Base-by-base conservation (phyloP, 257 asterid genomes). In the Gentiana straminea region DNA sequence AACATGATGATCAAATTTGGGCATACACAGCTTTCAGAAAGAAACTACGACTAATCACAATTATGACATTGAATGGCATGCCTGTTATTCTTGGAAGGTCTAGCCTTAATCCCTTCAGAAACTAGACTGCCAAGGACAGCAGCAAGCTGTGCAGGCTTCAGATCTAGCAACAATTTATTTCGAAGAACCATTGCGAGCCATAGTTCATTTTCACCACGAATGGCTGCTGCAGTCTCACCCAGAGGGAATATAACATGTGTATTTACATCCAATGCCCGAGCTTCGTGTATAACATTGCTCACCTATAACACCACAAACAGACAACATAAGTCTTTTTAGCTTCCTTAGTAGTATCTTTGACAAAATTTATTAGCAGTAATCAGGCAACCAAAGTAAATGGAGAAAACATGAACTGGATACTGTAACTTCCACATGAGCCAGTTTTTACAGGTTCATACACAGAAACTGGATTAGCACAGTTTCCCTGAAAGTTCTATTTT, bases 141-240 rank as follows among this genome's bases (percentile, higher is more conserved):
- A 78, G 98, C 98, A 75, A 92, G 94, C 77, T 92, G 94, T 68
- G 97, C 89, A 57, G 97, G 98, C 68, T 88, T 92, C 73, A 92
- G 68, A 62, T 77, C 86, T 12, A 81, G 77, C 70, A 92, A 84
- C 64, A 88, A 49, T 69, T 85, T 88, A 70, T 77, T 88, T 44
- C 95, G 90, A 52, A 92, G 91, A 70, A 85, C 92, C 90, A 85
- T 81, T 4, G 95, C 98, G 60, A 92, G 72, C 98, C 98, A 88
- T 55, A 92, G 89, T 75, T 92, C 95, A 54, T 88, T 92, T 73
- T 92, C 98, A 74, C 98, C 98, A 44, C 97, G 93, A 52, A 92
- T 88, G 57, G 97, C 85, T 65, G 97, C 88, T 60, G 98, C 97
- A 69, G 95, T 92, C 81, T 92, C 97, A 72, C 98, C 98, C 57